Conservation (phyloP, 305 asterid species). For the Solanum hybrid region DNA sequence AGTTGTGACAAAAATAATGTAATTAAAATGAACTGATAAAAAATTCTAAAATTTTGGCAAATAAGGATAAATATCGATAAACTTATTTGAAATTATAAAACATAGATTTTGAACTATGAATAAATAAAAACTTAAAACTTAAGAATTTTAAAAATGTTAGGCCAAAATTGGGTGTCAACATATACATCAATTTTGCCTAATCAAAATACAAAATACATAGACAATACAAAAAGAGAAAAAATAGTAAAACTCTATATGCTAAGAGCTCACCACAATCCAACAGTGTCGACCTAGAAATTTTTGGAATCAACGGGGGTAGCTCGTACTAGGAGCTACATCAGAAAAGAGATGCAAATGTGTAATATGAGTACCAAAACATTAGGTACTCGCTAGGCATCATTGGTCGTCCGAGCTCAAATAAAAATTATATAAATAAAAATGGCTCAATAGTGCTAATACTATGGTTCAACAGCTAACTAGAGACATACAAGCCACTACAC, state of each 20-base stretch:
- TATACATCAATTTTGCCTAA: background rate
- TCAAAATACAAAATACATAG: background rate
- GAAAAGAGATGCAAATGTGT: background rate
- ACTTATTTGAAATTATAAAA: no score
- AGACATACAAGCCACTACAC: background rate
- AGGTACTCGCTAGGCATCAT: background rate
- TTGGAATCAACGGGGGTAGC: background rate
- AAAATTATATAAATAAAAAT: no score
- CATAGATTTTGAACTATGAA: no score
- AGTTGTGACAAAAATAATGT: no score
- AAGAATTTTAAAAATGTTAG: no score
- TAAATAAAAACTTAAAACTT: no score
- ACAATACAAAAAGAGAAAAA: background rate
- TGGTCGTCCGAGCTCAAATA: background rate
- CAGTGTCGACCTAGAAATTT: background rate
- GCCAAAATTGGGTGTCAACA: no score
- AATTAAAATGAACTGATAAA: no score
- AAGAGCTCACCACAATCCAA: background rate
- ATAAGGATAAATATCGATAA: no score
- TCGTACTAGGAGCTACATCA: background rate
- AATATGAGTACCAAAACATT: background rate
- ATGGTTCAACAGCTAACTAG: background rate
- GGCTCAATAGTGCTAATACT: background rate
- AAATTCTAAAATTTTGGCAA: no score
- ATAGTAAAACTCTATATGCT: background rate